phyloP scores from a whole-genome alignment of 2,329 filamentous ascomycete genomes.

The Capronia americana region DNA sequence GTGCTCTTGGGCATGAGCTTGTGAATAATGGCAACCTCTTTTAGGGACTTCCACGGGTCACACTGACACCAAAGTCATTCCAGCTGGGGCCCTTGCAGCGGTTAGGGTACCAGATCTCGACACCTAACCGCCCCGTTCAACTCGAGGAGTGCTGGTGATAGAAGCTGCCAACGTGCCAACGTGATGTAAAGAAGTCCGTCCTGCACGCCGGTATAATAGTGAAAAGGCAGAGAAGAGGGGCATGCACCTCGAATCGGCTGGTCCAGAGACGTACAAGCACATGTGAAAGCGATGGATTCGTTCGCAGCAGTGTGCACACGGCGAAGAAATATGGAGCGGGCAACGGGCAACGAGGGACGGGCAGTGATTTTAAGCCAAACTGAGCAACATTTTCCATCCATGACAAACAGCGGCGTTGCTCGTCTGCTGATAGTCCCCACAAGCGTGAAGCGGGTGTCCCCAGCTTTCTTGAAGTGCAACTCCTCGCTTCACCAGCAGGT shows the following conservation, averaged over 20 bases:
- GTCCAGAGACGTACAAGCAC: conserved; percentile 1
- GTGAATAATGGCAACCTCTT: conserved; percentile 28
- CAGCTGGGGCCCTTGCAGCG: conserved; percentile 16
- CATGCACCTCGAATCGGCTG: conserved; percentile 2
- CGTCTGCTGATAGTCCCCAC: conserved; percentile 27
- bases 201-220: not conserved
- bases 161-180: not conserved
- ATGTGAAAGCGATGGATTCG: conserved; percentile 18
- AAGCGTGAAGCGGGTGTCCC: conserved; percentile 22
- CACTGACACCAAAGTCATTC: conserved; percentile 20
- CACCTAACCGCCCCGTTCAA: conserved; percentile 18
- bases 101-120: conserved; percentile 29
- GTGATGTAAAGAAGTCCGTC: conserved; percentile 5
- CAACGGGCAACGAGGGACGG: conserved; percentile 4
- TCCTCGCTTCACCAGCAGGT: conserved; percentile 10
- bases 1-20: not conserved
- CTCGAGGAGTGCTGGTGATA: not conserved
- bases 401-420: conserved; percentile 9
- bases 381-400: conserved; percentile 53
- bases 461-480: conserved; percentile 31
- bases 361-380: conserved; percentile 47
- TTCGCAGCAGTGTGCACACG: not conserved
- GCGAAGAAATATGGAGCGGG: conserved; percentile 12
- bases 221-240: not conserved
- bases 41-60: conserved; percentile 28